These are phyloP conservation scores for Tricholoma hemisulphureum DNA, from an alignment of 768 basidiomycete species.

Conservation along the genomic window DNA sequence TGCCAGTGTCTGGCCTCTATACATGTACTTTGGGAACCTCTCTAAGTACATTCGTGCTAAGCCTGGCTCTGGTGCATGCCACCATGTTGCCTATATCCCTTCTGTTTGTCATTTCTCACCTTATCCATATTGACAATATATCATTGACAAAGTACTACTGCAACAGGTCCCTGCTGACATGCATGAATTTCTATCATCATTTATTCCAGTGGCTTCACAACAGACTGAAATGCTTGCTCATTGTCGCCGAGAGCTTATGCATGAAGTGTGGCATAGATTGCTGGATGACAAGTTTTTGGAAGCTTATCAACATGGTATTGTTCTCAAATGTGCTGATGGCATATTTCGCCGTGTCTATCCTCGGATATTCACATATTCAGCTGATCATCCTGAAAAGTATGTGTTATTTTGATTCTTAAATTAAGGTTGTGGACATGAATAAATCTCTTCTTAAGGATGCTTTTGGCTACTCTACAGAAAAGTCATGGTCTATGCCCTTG, in stretches of 20 bases:
- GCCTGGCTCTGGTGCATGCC: slow-evolving; percentile 14
- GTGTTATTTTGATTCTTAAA: no score
- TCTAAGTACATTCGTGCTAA: slow-evolving; percentile 33
- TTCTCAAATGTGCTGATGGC: slow-evolving; percentile 4
- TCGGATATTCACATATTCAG: slow-evolving; percentile 30
- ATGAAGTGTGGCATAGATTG: neutral
- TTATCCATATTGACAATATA: no score
- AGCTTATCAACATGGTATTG: slow-evolving; percentile 20
- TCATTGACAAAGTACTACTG: slow-evolving; percentile 32
- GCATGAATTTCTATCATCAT: slow-evolving; percentile 12
- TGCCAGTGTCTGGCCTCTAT: slow-evolving; percentile 24
- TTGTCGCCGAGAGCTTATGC: slow-evolving; percentile 1
- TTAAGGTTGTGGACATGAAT: no score
- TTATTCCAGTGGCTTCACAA: neutral
- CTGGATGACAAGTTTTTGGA: slow-evolving; percentile 11
- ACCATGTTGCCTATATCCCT: slow-evolving; percentile 30
- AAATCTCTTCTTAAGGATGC: slow-evolving; percentile 8
- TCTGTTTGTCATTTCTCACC: slow-evolving; percentile 17
- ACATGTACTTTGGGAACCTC: slow-evolving; percentile 32
- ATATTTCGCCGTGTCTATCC: slow-evolving; percentile 14
- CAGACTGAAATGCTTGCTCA: slow-evolving; percentile 3
- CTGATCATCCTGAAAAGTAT: slow-evolving; percentile 39
- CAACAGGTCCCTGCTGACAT: slow-evolving; percentile 23
- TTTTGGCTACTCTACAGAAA: slow-evolving; percentile 23
- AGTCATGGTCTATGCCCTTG: slow-evolving; percentile 28